A percentile compares a stretch with the other conserved stretches of the same genome.
phyloP scores from a whole-genome alignment of 202 grass and related monocot species.

The Digitaria exilis region DNA sequence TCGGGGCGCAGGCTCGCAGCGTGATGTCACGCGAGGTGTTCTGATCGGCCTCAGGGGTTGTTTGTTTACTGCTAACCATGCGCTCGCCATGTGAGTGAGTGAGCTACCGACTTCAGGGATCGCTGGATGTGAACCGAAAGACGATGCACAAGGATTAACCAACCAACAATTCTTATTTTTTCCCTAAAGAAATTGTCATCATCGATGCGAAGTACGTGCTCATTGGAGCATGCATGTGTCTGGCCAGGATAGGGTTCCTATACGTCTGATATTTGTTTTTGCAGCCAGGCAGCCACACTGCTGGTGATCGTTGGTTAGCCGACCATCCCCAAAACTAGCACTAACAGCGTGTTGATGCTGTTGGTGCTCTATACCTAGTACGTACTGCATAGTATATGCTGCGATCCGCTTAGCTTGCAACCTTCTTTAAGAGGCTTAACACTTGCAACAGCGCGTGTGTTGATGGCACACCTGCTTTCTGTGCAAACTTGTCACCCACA shows the following conservation, averaged over 20 bases:
- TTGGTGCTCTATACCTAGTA: background rate
- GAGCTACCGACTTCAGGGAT: too few species aligned
- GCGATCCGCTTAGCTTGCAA: background rate
- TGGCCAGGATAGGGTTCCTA: too few species aligned
- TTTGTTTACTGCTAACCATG: slow-evolving; percentile 20
- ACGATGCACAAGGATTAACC: background rate
- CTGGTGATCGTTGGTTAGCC: background rate
- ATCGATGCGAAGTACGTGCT: too few species aligned
- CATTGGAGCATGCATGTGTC: too few species aligned
- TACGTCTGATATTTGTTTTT: too few species aligned
- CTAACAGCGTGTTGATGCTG: background rate
- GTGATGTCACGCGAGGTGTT: slow-evolving; percentile 26
- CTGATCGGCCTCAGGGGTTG: background rate
- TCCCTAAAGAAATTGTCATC: too few species aligned
- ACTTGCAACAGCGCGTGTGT: too few species aligned
- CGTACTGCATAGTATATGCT: too few species aligned
- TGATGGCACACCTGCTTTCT: background rate
- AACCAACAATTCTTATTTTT: too few species aligned
- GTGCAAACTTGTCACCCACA: background rate
- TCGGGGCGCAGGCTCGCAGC: background rate
- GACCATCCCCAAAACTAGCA: background rate
- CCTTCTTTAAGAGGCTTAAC: background rate
- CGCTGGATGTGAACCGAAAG: too few species aligned
- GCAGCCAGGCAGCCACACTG: too few species aligned
- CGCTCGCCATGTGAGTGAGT: slow-evolving; percentile 10